Evolutionary conservation across 495 filamentous ascomycete species (phyloP), one percentile per base, ranked within the genome.

Genomic region (Xylaria telfairii): DNA sequence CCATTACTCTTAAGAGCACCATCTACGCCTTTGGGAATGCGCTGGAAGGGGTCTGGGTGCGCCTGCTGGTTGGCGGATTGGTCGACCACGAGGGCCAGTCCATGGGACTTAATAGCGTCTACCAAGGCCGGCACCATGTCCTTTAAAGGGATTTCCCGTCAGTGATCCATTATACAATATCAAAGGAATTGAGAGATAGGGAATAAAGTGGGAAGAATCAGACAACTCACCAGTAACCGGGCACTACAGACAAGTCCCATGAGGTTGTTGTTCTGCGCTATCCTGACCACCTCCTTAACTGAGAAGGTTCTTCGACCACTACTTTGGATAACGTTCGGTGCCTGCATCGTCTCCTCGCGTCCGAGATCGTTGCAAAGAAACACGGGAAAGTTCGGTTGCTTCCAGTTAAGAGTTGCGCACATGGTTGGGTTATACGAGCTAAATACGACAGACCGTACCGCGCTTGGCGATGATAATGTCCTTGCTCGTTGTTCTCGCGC

Each of bases 361-460:
- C 93, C 94, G 60, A 98, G 87, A 65, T 97, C 93, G 77, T 98
- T 98, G 83, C 94, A 97, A 59, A 97, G 87, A 68, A 99, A 91
- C 1, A 98, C 93, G 0, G 96, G 96, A 75, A 97, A 99, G 73
- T 98, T 99, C 13, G 96, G 96, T 78, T 99, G 96, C 80, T 99
- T 99, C 96, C 96, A 99, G 78, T 98, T 98, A 64, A 99, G 76
- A 4, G 95, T 93, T 44, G 92, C 94, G 79, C 96, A 99, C 37
- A 98, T 88, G 73, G 91, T 92, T 13, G 91, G 83, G 77, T 97
- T 97, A 72, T 93, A 96, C 8, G 92, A 94, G 69, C 92, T 95
- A 78, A 98, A 97, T 28, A 98, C 93, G 51, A 99, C 90, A 10
- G 91, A 94, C 24, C 94, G 85, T 77, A 94, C 91, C 26, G 88